phyloP scores from a whole-genome alignment of 2,329 filamentous ascomycete genomes.

The Paradendryphiella salina region DNA sequence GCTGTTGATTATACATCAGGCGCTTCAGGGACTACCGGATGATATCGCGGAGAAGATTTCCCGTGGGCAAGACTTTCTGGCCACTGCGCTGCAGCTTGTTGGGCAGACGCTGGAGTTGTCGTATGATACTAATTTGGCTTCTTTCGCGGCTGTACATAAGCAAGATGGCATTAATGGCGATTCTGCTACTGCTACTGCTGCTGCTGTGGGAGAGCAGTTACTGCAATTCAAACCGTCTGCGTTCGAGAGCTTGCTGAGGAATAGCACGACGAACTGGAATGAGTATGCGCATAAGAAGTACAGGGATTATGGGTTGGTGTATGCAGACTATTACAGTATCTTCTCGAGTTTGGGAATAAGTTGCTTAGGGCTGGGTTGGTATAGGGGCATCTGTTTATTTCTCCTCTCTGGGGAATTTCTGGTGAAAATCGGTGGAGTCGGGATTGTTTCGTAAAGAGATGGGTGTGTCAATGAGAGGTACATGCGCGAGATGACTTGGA shows the following conservation, averaged over 20 bases:
- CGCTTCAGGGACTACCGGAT: constrained; percentile 27
- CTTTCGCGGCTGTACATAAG: constrained; percentile 19
- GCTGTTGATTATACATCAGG: constrained; percentile 47
- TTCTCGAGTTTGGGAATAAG: constrained; percentile 54
- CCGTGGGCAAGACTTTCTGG: constrained; percentile 7
- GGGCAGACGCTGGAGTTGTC: constrained; percentile 38
- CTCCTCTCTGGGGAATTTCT: not conserved
- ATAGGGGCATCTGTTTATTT: constrained; percentile 6
- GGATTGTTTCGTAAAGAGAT: not conserved
- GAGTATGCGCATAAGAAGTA: constrained; percentile 52
- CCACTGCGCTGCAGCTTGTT: constrained; percentile 29
- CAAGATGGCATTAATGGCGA: constrained; percentile 23
- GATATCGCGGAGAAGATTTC: constrained; percentile 3
- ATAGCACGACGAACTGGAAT: constrained; percentile 55
- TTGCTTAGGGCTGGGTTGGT: constrained; percentile 45
- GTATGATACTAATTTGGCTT: constrained; percentile 34
- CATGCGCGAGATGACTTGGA: no score
- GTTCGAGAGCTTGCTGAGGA: constrained; percentile 53
- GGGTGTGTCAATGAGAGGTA: no score
- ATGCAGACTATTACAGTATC: constrained; percentile 57
- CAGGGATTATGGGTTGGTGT: constrained; percentile 54
- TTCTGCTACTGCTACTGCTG: not conserved
- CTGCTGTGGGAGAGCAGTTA: constrained; percentile 2
- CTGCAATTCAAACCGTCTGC: constrained; percentile 33
- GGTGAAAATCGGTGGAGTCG: no score